Evolutionary conservation across 306 rosid species (phyloP), one percentile per base, ranked within the genome.

Genomic region (Mimosa bimucronata): DNA sequence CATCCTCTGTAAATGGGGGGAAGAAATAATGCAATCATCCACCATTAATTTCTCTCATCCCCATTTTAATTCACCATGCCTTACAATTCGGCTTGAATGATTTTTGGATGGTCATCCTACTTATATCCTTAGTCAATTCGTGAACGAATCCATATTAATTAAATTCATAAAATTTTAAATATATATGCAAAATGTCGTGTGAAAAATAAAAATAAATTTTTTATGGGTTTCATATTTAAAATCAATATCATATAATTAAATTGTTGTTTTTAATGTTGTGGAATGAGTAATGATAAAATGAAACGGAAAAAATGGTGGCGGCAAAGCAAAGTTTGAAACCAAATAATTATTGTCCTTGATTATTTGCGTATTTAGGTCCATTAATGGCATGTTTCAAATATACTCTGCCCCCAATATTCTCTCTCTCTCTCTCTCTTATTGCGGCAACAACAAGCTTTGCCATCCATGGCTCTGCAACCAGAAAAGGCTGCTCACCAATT

Each of bases 401-500:
- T 1, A 42, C 53, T 23, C 23, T 38, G 37, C 69, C 68, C 11
- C 25, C 69, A 50, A 7, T 19, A 75, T 48, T 41, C 23, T 38
- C 12, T 74, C 6, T 31, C 65, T 18, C 44, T 30, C 53, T 48
- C 7, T n/a, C n/a, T 16, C 15, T 16, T 16, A 6, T 8, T 18
- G 29, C 14, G 9, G 77, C 19, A 15, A 7, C 69, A 30, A 29
- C 12, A 16, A 60, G 73, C 29, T 11, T 70, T 79, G 7, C n/a
- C 44, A 40, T 23, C 80, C 65, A 34, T 72, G 26, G 68, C 29
- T 25, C 26, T 78, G 71, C 66, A 76, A 5, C 23, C 71, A 14
- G 68, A 70, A 34, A 55, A 25, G 45, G 55, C 28, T 40, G 48
- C 40, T 37, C 79, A 76, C 31, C 75, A 75, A 50, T 53, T 67